Conservation (phyloP, 129 eudicot species). For the Deinandra increscens region DNA sequence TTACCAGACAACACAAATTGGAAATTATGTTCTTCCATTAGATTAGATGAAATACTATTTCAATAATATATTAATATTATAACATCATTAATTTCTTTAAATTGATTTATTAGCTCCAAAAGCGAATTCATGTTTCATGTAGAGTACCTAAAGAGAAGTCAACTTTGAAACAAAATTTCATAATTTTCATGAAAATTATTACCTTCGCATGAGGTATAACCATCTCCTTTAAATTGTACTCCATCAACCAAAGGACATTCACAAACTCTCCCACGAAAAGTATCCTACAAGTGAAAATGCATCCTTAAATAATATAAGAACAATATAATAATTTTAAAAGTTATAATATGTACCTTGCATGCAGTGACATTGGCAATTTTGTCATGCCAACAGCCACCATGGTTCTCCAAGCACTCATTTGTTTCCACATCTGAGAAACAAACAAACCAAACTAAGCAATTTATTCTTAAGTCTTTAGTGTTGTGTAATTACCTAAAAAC, state of each 20-base stretch:
- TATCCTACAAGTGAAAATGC: constrained; percentile 49
- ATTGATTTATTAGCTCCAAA: background rate
- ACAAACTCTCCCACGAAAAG: constrained; percentile 91
- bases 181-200: background rate
- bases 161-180: background rate
- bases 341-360: constrained; percentile 68
- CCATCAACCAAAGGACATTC: constrained; percentile 91
- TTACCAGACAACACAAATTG: background rate
- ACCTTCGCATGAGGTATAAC: constrained; percentile 82
- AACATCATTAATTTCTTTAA: background rate
- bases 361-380: constrained; percentile 74
- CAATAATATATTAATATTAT: background rate
- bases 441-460: constrained; percentile 8
- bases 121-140: background rate
- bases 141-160: too few relatives aligned
- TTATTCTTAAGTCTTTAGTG: background rate
- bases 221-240: constrained; percentile 88
- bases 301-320: constrained; percentile 18
- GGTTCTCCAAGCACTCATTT: constrained; percentile 84
- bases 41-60: background rate
- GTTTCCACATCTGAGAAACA: constrained; percentile 77
- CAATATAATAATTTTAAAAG: background rate
- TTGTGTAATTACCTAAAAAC: constrained; percentile 3
- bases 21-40: background rate
- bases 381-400: constrained; percentile 99